Conservation (phyloP, 2,329 filamentous ascomycete genomes). For the Phyllosticta paracitricarpa region DNA sequence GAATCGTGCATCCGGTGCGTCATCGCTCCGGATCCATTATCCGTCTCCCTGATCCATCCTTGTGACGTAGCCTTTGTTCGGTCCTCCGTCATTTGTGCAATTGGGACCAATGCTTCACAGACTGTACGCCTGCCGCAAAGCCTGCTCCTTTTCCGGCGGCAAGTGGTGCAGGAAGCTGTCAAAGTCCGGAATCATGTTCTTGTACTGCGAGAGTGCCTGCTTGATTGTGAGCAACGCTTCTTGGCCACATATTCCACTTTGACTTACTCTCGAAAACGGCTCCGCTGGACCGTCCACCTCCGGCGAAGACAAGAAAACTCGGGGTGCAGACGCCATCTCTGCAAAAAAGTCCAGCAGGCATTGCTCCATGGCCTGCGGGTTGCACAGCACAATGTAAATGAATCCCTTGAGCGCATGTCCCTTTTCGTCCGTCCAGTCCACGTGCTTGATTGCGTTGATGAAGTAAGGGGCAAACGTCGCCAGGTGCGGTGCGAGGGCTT, state of each 20-base stretch:
- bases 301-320: conserved; percentile 46
- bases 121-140: conserved; percentile 34
- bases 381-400: conserved; percentile 70
- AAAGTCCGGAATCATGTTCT: conserved; percentile 45
- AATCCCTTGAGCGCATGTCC: conserved; percentile 89
- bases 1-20: neutral
- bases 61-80: neutral
- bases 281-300: conserved; percentile 51
- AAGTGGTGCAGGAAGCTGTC: conserved; percentile 40
- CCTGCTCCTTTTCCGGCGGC: conserved; percentile 32
- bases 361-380: conserved; percentile 86
- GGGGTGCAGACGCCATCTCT: conserved; percentile 63
- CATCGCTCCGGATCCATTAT: neutral
- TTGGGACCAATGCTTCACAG: conserved; percentile 16
- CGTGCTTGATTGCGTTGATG: conserved; percentile 68
- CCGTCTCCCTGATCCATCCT: neutral
- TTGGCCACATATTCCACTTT: neutral
- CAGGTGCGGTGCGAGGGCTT: conserved; percentile 68
- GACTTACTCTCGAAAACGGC: conserved; percentile 65
- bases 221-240: neutral
- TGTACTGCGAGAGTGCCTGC: conserved; percentile 45
- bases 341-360: conserved; percentile 73
- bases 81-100: neutral
- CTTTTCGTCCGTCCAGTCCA: conserved; percentile 87
- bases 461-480: conserved; percentile 74